Evolutionary conservation across 2,329 filamentous ascomycete genomes (phyloP), one percentile per base, ranked within the genome.

Genomic region (Fusarium xyrophilum): DNA sequence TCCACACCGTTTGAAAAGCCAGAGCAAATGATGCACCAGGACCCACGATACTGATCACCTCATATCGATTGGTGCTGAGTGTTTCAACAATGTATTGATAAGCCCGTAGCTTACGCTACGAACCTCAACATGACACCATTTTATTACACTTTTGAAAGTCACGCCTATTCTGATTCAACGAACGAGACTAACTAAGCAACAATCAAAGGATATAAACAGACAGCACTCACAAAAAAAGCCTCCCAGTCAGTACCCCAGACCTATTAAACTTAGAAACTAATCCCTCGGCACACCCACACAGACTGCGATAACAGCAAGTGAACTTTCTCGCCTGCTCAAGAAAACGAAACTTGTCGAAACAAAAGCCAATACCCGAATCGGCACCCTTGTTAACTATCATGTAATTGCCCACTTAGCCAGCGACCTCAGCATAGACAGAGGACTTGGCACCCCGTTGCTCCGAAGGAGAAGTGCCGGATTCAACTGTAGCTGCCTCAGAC

Each of bases 31-130:
- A 30, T 32, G 32, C 48, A 40, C 15, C 3, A 47, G 30, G 69
- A 67, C 65, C 69, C 70, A 72, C 67, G 63, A 42, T 25, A 43
- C 28, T 38, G 57, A 72, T 73, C 70, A 73, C 70, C 66, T 68
- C 70, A 73, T 72, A 65, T 73, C 56, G 68, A 72, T 73, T 73
- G 70, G 70, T 53, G 54, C 57, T 42, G 19, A 64, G 30, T 23
- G 39, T 32, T 42, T 39, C 57, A 54, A 35, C 19, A 30, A 38
- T 36, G 19, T 13, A 12, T 47, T 50, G 38, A 33, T 47, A 43
- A 44, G 44, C 50, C 27, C 38, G 30, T 27, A n/a, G 55, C 52
- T 40, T 66, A 11, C 33, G 28, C n/a, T 40, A 27, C 44, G 10
- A 47, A 60, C 17, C 23, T 46, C 21, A 48, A 13, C 21, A 21